These are phyloP conservation scores for Talaromyces funiculosus DNA, from an alignment of 2,329 filamentous ascomycete species.

Conservation along the genomic window DNA sequence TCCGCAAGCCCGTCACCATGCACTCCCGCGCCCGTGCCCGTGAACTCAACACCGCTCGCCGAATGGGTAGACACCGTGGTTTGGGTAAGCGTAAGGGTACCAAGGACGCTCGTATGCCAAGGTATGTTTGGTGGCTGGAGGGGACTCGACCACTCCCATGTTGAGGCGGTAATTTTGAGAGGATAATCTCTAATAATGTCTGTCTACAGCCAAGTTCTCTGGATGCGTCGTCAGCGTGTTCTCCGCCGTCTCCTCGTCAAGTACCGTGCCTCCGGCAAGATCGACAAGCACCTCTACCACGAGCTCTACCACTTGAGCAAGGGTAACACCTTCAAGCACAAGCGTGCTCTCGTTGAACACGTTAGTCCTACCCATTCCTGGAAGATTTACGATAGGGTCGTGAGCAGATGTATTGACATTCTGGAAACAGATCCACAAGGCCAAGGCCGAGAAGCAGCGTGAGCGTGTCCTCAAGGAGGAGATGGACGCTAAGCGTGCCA, in stretches of 20 bases:
- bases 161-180: neutral
- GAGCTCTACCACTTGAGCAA: constrained; percentile 99
- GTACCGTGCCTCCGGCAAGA: constrained; percentile 99
- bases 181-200: neutral
- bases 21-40: constrained; percentile 96
- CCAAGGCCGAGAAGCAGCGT: constrained; percentile 98
- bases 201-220: constrained; percentile 74
- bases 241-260: constrained; percentile 98
- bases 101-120: constrained; percentile 97
- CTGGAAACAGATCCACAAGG: constrained; percentile 82
- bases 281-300: constrained; percentile 99
- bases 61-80: constrained; percentile 95
- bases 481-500: constrained; percentile 99
- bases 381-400: neutral
- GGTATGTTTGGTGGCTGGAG: constrained; percentile 53
- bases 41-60: constrained; percentile 87
- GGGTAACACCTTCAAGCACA: constrained; percentile 99
- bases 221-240: constrained; percentile 99
- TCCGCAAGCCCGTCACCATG: constrained; percentile 99
- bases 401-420: neutral
- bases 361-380: constrained; percentile 55
- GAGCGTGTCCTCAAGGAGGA: constrained; percentile 96
- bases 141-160: neutral
- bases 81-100: constrained; percentile 99
- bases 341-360: constrained; percentile 99